Base-by-base conservation (phyloP, 495 filamentous ascomycete genomes). In the Lasiosphaeris hirsuta region DNA sequence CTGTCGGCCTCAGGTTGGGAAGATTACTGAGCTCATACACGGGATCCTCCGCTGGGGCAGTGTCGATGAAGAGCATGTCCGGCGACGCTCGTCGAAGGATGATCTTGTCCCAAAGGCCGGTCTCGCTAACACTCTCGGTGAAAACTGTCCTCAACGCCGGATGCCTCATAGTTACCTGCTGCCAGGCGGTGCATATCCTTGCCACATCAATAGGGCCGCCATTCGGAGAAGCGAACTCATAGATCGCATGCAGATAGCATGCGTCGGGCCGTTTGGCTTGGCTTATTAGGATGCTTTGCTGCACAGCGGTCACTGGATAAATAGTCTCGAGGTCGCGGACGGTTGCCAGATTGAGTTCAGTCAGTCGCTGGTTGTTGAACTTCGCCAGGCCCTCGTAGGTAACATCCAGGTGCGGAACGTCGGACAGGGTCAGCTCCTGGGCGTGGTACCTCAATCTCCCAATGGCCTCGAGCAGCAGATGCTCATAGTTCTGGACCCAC, bases 301-400 rank as follows among this genome's bases (percentile, higher is more conserved):
- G 87, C 64, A 87, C 84, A 1, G 81, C 80, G 7, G 86, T 85
- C 54, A 82, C 86, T 4, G 85, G 85, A 56, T 88, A 89, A 15
- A 77, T 67, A 7, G 74, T 69, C 64, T 90, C 72, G 30, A 80
- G 64, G 18, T 77, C 74, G 9, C 65, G 66, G 9, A 67, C 66
- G 50, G 66, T 72, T 11, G 63, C 33, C 0, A 88, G 70, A 6
- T 79, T 79, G 11, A 86, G 66, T 6, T 66, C 61, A 0, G 79
- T 73, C 0, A 89, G 57, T 7, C 78, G 76, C 7, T 77, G 70
- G 5, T 72, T 68, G 59, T 78, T 76, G 57, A 88, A 63, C 51
- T 65, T 76, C 7, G 78, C 69, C 10, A 90, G 71, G 8, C 76
- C 81, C 7, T 80, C 71, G 57, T 86, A 84, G 1, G 77, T 83